phyloP scores from a whole-genome alignment of 805 yeast genomes.

The Osmozyma mogii region DNA sequence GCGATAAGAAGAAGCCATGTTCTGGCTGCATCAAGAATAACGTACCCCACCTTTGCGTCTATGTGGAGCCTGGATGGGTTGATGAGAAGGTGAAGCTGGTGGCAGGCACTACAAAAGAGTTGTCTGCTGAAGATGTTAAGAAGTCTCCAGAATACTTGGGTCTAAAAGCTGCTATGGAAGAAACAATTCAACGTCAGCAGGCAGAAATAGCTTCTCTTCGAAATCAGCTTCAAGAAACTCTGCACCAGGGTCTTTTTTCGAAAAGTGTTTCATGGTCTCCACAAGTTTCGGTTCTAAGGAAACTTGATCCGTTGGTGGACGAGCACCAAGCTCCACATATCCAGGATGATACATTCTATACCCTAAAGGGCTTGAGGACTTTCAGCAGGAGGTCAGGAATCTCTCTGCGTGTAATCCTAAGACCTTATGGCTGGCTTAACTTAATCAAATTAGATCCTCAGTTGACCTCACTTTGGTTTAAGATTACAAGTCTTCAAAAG shows the following conservation, averaged over 20 bases:
- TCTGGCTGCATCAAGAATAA: conserved; percentile 34
- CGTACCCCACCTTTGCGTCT: conserved; percentile 33
- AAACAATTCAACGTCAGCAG: conserved; percentile 4
- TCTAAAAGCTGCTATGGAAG: conserved; percentile 3
- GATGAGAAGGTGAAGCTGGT: conserved; percentile 1
- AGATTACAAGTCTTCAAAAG: conserved; percentile 33
- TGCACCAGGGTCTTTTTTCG: neutral
- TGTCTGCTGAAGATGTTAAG: no score
- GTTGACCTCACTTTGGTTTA: conserved; percentile 32
- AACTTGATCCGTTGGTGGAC: conserved; percentile 12
- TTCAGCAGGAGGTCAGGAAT: no score
- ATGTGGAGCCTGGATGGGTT: conserved; percentile 34
- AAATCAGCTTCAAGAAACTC: no score
- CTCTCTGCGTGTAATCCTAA: no score
- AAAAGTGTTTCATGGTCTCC: neutral
- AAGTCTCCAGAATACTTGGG: neutral
- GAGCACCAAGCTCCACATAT: conserved; percentile 9
- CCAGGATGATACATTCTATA: conserved; percentile 12
- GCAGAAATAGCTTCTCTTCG: conserved; percentile 7
- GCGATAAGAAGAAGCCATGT: conserved; percentile 36
- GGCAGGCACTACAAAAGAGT: no score
- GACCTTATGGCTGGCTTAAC: conserved; percentile 32
- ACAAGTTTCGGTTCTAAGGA: conserved; percentile 16
- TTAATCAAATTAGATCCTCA: conserved; percentile 32
- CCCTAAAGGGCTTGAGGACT: conserved; percentile 6